A percentile compares a stretch with the other conserved stretches of the same genome.
Conservation (phyloP, 805 yeast species). For the Zygosaccharomyces siamensis region DNA sequence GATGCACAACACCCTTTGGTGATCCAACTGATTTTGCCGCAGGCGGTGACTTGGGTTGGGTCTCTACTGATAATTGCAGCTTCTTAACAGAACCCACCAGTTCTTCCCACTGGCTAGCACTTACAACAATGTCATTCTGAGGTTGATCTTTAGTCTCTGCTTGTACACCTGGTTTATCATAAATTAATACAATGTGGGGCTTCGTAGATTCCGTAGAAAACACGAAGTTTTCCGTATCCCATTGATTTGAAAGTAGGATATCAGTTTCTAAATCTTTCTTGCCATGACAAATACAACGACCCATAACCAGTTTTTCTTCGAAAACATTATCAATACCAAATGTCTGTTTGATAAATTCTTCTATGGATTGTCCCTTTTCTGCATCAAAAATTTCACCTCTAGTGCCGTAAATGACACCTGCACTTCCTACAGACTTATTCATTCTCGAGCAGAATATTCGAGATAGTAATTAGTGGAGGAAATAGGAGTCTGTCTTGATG, state of each 20-base stretch:
- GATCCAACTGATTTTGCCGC: background rate
- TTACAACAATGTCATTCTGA: slow-evolving; percentile 11
- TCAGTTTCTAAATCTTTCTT: slow-evolving; percentile 15
- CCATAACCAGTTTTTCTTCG: slow-evolving; percentile 13
- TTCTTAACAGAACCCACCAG: slow-evolving; percentile 17
- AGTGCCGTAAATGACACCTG: slow-evolving; percentile 14
- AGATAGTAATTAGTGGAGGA: too few relatives aligned
- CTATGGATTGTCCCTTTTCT: slow-evolving; percentile 2
- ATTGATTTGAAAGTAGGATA: slow-evolving; percentile 9
- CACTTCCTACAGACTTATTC: slow-evolving; percentile 6
- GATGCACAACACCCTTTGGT: slow-evolving; percentile 10
- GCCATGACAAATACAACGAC: slow-evolving; percentile 17
- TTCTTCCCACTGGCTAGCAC: slow-evolving; percentile 17
- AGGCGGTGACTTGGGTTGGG: background rate
- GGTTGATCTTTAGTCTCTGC: background rate
- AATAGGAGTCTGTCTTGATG: too few relatives aligned
- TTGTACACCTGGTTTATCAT: slow-evolving; percentile 10
- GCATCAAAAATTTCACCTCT: slow-evolving; percentile 15
- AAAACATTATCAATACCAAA: slow-evolving; percentile 11
- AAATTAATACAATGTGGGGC: slow-evolving; percentile 14
- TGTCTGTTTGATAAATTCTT: slow-evolving; percentile 8
- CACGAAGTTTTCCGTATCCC: slow-evolving; percentile 9
- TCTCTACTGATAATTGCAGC: slow-evolving; percentile 15
- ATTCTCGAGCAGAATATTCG: background rate
- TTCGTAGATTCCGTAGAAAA: slow-evolving; percentile 11